phyloP scores from a whole-genome alignment of 805 yeast genomes.

The Lipomyces starkeyi region DNA sequence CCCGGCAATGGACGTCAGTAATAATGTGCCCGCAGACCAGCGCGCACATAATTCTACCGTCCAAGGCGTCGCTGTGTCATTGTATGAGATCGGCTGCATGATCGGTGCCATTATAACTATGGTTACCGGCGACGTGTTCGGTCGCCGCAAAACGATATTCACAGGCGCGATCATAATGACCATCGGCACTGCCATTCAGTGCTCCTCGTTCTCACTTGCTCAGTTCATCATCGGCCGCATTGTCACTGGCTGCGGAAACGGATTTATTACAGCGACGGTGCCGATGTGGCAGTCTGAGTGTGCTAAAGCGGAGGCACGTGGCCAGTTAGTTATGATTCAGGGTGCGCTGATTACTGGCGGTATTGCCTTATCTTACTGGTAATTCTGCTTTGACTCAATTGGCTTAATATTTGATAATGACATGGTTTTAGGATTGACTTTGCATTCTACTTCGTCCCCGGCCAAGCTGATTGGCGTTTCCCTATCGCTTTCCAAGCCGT shows the following conservation, averaged over 20 bases:
- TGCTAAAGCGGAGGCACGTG: conserved; percentile 69
- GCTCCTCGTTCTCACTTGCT: conserved; percentile 62
- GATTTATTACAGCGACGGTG: conserved; percentile 75
- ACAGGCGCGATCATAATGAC: conserved; percentile 62
- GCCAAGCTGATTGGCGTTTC: conserved; percentile 67
- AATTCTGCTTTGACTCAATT: no score
- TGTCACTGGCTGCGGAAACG: conserved; percentile 75
- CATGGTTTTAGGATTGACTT: conserved; percentile 54
- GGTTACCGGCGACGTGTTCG: conserved; percentile 63
- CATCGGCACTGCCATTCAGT: conserved; percentile 65
- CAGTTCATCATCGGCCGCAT: conserved; percentile 79
- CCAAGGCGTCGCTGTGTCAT: conserved; percentile 40
- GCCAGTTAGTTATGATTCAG: conserved; percentile 69
- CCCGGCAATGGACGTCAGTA: conserved; percentile 29
- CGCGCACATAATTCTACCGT: conserved; percentile 30
- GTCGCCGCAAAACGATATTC: conserved; percentile 69
- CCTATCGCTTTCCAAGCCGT: conserved; percentile 76
- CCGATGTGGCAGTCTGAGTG: conserved; percentile 85
- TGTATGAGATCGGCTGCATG: conserved; percentile 77
- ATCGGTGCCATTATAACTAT: conserved; percentile 71
- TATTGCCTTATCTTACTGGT: conserved; percentile 75
- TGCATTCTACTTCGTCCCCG: conserved; percentile 64
- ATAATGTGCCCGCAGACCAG: conserved; percentile 12
- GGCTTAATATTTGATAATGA: no score
- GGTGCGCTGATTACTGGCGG: conserved; percentile 79